Conservation (phyloP, 2,329 filamentous ascomycete species). For the Colletotrichum tropicale region DNA sequence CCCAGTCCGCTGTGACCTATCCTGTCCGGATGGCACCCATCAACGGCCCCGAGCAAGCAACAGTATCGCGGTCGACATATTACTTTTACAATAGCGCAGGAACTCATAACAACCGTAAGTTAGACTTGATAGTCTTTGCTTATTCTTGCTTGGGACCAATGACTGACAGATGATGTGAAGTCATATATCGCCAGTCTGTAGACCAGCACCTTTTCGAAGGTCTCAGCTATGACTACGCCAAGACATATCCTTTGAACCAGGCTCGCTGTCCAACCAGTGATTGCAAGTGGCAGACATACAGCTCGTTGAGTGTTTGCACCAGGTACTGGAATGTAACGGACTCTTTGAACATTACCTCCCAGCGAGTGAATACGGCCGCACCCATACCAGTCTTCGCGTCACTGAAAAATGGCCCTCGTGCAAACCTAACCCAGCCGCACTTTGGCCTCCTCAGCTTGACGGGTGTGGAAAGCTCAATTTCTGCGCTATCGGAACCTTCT, state of each 20-base stretch:
- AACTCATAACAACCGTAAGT: neutral
- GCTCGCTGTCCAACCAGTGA: neutral
- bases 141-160: neutral
- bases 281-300: neutral
- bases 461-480: neutral
- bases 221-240: neutral
- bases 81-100: neutral
- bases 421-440: neutral
- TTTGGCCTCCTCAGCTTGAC: neutral
- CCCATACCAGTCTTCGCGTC: neutral
- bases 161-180: neutral
- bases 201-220: neutral
- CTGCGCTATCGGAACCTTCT: neutral
- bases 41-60: neutral
- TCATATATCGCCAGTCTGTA: neutral
- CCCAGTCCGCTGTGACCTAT: conserved; percentile 5
- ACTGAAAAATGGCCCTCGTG: neutral
- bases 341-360: neutral
- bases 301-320: neutral
- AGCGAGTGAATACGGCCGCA: neutral
- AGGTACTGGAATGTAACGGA: neutral
- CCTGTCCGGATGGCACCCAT: neutral
- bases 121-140: neutral
- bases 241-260: neutral
- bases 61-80: neutral